Percentiles rank a stretch among this genome's conserved stretches.
Conservation (phyloP, 768 basidiomycete genomes). For the Auricularia sp. region DNA sequence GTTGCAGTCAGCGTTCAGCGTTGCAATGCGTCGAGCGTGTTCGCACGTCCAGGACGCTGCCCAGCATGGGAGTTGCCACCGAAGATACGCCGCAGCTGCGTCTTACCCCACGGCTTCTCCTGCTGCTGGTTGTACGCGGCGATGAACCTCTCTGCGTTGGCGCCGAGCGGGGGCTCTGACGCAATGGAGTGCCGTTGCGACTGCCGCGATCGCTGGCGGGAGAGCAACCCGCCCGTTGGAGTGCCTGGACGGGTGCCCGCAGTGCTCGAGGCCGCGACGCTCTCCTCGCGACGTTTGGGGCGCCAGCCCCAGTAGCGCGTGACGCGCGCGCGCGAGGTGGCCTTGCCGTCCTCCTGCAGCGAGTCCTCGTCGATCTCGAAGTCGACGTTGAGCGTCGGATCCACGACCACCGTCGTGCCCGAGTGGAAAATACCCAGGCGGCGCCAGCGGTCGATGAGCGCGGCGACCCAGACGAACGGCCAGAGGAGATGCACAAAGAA, state of each 20-base stretch:
- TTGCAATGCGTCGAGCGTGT: not conserved
- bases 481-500: not conserved
- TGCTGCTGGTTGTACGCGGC: not conserved
- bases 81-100: not conserved
- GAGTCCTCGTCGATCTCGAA: not conserved
- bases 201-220: not conserved
- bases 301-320: conserved; percentile 2
- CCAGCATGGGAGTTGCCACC: not conserved
- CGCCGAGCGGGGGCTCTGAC: not conserved
- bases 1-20: no score
- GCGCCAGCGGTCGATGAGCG: not conserved
- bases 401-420: not conserved
- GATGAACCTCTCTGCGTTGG: not conserved
- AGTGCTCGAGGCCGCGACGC: not conserved
- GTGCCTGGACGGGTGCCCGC: not conserved
- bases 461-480: not conserved
- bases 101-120: not conserved
- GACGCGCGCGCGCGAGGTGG: not conserved
- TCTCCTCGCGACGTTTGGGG: not conserved
- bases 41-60: not conserved
- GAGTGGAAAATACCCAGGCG: not conserved
- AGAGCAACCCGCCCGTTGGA: not conserved
- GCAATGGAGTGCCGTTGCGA: not conserved
- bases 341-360: not conserved
- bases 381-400: not conserved